phyloP scores from a whole-genome alignment of 176 grass and related monocot genomes.

The Oryza australiensis region DNA sequence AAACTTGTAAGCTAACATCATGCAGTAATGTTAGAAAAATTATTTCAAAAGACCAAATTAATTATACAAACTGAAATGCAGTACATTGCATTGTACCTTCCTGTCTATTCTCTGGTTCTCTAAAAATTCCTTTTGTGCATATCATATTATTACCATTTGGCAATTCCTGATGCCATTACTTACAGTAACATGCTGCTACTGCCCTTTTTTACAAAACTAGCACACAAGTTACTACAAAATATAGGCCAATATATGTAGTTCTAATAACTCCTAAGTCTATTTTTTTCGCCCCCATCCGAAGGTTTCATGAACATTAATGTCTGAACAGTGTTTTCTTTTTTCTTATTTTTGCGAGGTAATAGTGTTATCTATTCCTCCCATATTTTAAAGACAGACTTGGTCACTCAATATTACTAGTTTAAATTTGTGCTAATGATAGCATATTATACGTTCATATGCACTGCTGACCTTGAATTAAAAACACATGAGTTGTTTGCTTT shows the following conservation, averaged over 20 bases:
- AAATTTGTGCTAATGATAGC: background rate
- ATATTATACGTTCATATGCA: constrained; percentile 1
- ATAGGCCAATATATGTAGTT: constrained; percentile 4
- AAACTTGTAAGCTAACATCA: constrained; percentile 10
- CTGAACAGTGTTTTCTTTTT: background rate
- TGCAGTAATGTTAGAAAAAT: constrained; percentile 6
- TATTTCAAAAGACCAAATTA: background rate
- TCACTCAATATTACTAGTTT: background rate
- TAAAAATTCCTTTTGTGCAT: background rate
- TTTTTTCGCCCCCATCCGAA: background rate
- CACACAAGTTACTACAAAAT: constrained; percentile 5
- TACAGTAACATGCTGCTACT: background rate
- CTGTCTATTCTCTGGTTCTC: background rate
- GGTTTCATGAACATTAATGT: background rate
- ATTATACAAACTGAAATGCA: background rate
- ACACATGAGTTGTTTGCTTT: background rate
- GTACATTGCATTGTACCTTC: constrained; percentile 8
- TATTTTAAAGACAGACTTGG: background rate
- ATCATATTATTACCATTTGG: background rate
- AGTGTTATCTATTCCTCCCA: background rate
- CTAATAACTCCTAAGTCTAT: background rate
- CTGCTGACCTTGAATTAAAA: background rate
- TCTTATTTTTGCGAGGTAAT: no score
- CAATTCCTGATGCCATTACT: background rate
- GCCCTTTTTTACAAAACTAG: background rate